phyloP scores from a whole-genome alignment of 2,329 filamentous ascomycete species.

The Celoporthe dispersa region DNA sequence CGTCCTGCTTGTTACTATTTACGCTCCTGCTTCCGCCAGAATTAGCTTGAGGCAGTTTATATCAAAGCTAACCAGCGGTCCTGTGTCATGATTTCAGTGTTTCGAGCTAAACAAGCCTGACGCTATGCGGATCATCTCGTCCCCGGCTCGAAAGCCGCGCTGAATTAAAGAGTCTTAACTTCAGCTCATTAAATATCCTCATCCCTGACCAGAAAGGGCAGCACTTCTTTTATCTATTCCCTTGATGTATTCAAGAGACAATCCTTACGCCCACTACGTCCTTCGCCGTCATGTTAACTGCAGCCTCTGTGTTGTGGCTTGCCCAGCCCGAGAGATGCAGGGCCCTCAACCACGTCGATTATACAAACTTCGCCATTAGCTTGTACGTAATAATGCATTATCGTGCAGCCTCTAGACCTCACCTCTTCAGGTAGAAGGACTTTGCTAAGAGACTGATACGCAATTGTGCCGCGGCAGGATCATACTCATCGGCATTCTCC shows the following conservation, averaged over 20 bases:
- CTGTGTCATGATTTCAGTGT: neutral
- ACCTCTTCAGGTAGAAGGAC: neutral
- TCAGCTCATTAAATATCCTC: neutral
- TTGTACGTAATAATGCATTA: constrained; percentile 2
- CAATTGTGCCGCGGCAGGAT: constrained; percentile 47
- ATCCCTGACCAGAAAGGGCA: neutral
- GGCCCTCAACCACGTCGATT: constrained; percentile 19
- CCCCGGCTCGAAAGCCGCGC: constrained; percentile 1
- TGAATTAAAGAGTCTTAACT: neutral
- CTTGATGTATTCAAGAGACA: no score
- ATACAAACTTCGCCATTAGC: constrained; percentile 17
- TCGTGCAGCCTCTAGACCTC: neutral
- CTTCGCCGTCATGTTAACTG: neutral
- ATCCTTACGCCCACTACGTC: neutral
- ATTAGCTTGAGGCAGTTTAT: no score
- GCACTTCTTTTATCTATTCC: no score
- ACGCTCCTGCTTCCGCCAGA: neutral
- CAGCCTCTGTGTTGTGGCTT: neutral
- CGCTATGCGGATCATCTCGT: constrained; percentile 17
- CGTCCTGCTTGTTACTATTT: no score
- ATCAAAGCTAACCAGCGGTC: neutral
- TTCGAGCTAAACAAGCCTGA: constrained; percentile 14
- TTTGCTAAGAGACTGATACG: neutral
- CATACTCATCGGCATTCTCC: constrained; percentile 83
- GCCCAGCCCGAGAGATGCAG: constrained; percentile 2